Evolutionary conservation across 2,329 filamentous ascomycete species (phyloP).

Genomic region (Akanthomyces dipterigenus): DNA sequence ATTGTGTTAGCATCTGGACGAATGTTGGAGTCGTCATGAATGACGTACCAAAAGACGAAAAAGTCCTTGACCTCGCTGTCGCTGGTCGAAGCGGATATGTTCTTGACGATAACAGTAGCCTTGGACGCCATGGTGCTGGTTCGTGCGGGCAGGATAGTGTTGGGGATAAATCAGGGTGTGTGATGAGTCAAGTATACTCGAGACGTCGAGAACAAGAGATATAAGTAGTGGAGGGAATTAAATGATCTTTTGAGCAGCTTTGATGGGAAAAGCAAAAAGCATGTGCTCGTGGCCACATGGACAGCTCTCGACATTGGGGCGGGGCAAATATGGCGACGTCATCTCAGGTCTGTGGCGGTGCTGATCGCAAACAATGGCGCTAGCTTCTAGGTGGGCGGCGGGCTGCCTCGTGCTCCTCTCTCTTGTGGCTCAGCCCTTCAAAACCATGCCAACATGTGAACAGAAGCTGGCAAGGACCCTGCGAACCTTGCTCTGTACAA

Average conservation of each 20-base stretch:
- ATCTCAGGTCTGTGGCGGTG: conserved; percentile 9
- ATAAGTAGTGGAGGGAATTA: not conserved
- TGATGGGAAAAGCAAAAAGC: conserved; percentile 4
- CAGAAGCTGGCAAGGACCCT: not conserved
- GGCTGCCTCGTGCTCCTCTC: conserved; percentile 3
- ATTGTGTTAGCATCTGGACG: conserved; percentile 16
- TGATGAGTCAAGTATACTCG: not conserved
- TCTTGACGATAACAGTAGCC: conserved; percentile 75
- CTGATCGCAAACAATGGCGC: conserved; percentile 1
- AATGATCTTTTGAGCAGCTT: not conserved
- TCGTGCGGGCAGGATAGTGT: conserved; percentile 7
- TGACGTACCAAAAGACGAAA: conserved; percentile 83
- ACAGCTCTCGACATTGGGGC: conserved; percentile 6
- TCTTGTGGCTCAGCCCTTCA: not conserved
- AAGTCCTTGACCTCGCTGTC: conserved; percentile 94
- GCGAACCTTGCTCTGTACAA: no score
- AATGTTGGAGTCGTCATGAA: not conserved
- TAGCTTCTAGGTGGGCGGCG: not conserved
- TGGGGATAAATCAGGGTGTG: not conserved
- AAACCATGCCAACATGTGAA: conserved; percentile 5
- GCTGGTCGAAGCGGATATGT: conserved; percentile 73
- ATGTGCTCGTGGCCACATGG: conserved; percentile 6
- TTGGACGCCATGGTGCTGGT: conserved; percentile 46
- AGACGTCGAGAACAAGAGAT: not conserved
- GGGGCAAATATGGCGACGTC: conserved; percentile 12